phyloP scores from a whole-genome alignment of 495 filamentous ascomycete species.

The Penicillium simplicissimum region DNA sequence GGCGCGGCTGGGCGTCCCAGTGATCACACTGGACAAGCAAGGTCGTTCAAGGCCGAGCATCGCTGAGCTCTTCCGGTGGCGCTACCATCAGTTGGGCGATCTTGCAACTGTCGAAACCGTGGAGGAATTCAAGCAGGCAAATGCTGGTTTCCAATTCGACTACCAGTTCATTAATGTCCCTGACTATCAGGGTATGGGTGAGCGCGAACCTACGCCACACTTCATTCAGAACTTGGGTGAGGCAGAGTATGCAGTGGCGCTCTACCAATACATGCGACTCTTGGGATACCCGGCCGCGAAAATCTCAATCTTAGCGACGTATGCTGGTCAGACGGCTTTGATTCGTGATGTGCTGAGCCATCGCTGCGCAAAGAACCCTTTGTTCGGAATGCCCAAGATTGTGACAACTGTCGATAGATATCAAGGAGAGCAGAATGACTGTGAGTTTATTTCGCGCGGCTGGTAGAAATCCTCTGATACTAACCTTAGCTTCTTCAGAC shows the following conservation, averaged over 20 bases:
- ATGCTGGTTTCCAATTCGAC: slow-evolving; percentile 89
- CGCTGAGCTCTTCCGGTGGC: slow-evolving; percentile 90
- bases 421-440: slow-evolving; percentile 99
- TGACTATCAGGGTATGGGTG: slow-evolving; percentile 89
- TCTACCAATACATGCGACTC: slow-evolving; percentile 97
- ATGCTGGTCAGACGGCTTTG: slow-evolving; percentile 90
- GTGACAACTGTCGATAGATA: slow-evolving; percentile 98
- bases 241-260: slow-evolving; percentile 92
- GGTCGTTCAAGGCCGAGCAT: slow-evolving; percentile 85
- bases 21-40: slow-evolving; percentile 88
- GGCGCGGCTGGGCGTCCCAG: slow-evolving; percentile 84
- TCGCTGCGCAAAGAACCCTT: slow-evolving; percentile 73
- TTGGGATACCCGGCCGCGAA: slow-evolving; percentile 91
- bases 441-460: slow-evolving; percentile 54
- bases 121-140: slow-evolving; percentile 76
- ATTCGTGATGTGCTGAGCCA: slow-evolving; percentile 88
- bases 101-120: slow-evolving; percentile 68
- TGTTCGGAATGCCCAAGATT: slow-evolving; percentile 89
- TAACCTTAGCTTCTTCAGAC: slow-evolving; percentile 51
- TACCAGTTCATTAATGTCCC: slow-evolving; percentile 97
- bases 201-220: slow-evolving; percentile 89
- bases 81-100: slow-evolving; percentile 79
- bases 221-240: slow-evolving; percentile 98
- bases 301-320: slow-evolving; percentile 89
- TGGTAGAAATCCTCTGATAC: slow-evolving; percentile 9